Percentiles rank a stretch among this genome's conserved stretches.
Evolutionary conservation across 495 filamentous ascomycete species (phyloP).

Genomic region (Podospora appendiculata): DNA sequence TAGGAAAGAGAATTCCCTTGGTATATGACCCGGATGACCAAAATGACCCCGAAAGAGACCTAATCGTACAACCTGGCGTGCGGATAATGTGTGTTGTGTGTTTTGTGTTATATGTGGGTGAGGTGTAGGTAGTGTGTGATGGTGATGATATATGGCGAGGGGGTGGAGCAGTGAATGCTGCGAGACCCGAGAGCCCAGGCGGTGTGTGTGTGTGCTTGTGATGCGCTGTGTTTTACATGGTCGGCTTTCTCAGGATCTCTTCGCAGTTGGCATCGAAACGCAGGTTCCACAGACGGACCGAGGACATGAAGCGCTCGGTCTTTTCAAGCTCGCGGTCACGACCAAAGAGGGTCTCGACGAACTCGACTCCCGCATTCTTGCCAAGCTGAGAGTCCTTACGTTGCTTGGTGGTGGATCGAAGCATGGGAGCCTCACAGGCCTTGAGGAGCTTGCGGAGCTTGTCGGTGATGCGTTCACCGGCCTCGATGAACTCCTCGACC

Average conservation of each 20-base stretch:
- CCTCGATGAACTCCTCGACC: conserved; percentile 85
- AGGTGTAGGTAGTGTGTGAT: background rate
- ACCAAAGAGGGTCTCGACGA: conserved; percentile 95
- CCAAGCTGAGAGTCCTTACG: conserved; percentile 70
- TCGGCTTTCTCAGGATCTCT: conserved; percentile 64
- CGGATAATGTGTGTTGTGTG: conserved; percentile 10
- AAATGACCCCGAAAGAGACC: conserved; percentile 23
- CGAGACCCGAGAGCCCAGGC: too few relatives aligned
- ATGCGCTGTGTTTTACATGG: conserved; percentile 27
- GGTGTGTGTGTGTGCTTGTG: background rate
- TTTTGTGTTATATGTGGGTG: conserved; percentile 6
- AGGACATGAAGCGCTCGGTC: conserved; percentile 93
- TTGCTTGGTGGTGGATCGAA: conserved; percentile 46
- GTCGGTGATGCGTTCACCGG: conserved; percentile 78
- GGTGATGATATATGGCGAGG: background rate
- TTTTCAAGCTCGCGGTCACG: conserved; percentile 83
- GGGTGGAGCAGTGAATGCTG: background rate
- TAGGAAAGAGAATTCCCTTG: conserved; percentile 3
- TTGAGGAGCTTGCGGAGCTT: conserved; percentile 85
- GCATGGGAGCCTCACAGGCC: conserved; percentile 88
- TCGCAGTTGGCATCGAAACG: conserved; percentile 97
- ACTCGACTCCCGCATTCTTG: conserved; percentile 89
- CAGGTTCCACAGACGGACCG: conserved; percentile 87
- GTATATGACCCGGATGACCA: conserved; percentile 13
- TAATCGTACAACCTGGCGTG: conserved; percentile 26